Conservation (phyloP, 768 basidiomycete genomes). For the Roridomyces roridus region DNA sequence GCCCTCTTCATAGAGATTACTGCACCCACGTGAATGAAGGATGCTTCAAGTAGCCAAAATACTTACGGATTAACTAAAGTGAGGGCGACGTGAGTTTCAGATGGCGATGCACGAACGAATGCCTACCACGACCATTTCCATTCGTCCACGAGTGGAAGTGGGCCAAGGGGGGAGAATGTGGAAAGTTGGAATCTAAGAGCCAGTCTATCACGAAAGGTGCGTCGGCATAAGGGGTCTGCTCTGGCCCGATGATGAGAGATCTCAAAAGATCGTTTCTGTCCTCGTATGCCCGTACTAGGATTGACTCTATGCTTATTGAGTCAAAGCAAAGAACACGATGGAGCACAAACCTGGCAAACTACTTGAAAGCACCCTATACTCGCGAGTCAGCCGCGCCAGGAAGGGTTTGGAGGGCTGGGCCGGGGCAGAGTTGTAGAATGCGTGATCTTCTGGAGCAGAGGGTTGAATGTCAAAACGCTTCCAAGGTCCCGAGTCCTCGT, state of each 20-base stretch:
- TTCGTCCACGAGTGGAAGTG: slow-evolving; percentile 95
- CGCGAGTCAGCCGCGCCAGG: slow-evolving; percentile 76
- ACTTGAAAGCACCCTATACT: slow-evolving; percentile 79
- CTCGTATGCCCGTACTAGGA: slow-evolving; percentile 90
- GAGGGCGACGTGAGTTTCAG: slow-evolving; percentile 8
- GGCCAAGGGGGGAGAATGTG: slow-evolving; percentile 81
- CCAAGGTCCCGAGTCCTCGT: slow-evolving; percentile 60
- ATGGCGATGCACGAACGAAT: neutral
- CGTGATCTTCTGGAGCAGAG: slow-evolving; percentile 81
- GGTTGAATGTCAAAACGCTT: slow-evolving; percentile 83
- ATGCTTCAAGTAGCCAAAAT: slow-evolving; percentile 5
- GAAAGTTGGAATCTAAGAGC: slow-evolving; percentile 87
- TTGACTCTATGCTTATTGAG: slow-evolving; percentile 61
- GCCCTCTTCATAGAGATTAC: slow-evolving; percentile 94
- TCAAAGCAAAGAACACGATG: neutral
- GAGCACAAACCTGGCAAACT: slow-evolving; percentile 79
- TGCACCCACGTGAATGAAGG: slow-evolving; percentile 31
- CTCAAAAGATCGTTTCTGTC: slow-evolving; percentile 87
- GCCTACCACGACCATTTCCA: slow-evolving; percentile 84
- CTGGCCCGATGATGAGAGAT: slow-evolving; percentile 89
- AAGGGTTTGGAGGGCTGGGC: slow-evolving; percentile 76
- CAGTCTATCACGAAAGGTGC: slow-evolving; percentile 96
- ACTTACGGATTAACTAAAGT: slow-evolving; percentile 77
- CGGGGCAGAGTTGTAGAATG: slow-evolving; percentile 68
- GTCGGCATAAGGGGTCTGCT: slow-evolving; percentile 94